Evolutionary conservation across 2,329 filamentous ascomycete genomes (phyloP), one percentile per base, ranked within the genome.

Genomic region (Cercospora sesami): DNA sequence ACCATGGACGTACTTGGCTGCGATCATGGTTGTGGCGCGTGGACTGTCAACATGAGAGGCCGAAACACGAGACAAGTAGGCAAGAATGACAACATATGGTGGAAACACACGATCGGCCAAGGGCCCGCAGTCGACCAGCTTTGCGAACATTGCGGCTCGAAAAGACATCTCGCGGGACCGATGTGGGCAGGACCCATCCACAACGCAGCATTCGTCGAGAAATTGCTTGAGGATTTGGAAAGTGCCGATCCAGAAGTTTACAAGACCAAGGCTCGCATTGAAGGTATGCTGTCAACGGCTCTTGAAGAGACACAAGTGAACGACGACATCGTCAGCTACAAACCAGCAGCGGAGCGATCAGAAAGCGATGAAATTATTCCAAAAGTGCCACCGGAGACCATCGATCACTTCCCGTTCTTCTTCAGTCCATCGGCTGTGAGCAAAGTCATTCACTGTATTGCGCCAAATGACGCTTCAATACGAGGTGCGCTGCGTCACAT

Each of bases 181-280:
- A 98, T 99, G 94, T 99, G 94, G 82, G 94, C 88, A 36, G 95
- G 95, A 0, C 91, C 91, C 21, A 83, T 99, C 8, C 95, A 99
- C 80, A 93, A 93, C 55, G 86, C 88, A 6, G 87, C 89, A 1
- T 99, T 97, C 76, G 88, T 99, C 69, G 86, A 91, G 75, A 87
- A 87, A 65, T 89, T 99, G 26, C 84, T 99, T 16, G 86, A 89
- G 53, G 86, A 90, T 66, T 84, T 97, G 8, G 89, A 92, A 0
- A 81, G 83, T 4, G 86, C 88, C 0, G 87, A 93, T 59, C 84
- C 84, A 28, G 83, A 88, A 0, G 86, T 89, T 0, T 99, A 99
- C 76, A 88, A 89, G 45, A 99, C 95, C 0, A 87, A 89, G 30
- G 85, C 88, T 14, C 87, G 95, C 63, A 90, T 99, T 58, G 89